A percentile compares a stretch with the other conserved stretches of the same genome.
phyloP scores from a whole-genome alignment of 1,139 yeast genomes.

The Keqinozyma sinolaborantium region DNA sequence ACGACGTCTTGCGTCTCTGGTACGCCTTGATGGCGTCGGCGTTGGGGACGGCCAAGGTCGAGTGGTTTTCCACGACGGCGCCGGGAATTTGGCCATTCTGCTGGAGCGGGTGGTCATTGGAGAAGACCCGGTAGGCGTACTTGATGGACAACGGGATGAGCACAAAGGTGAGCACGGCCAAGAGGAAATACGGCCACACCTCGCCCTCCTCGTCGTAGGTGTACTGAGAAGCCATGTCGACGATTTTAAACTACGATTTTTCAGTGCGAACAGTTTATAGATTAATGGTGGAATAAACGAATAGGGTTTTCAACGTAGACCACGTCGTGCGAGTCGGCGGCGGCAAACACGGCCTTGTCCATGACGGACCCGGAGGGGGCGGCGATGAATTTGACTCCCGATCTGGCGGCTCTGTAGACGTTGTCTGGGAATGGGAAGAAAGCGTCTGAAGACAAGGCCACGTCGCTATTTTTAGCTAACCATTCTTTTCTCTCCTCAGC shows the following conservation, averaged over 20 bases:
- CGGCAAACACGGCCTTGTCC: constrained; percentile 94
- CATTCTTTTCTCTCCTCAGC: constrained; percentile 83
- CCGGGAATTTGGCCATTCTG: constrained; percentile 27
- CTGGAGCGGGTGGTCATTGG: constrained; percentile 17
- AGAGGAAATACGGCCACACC: constrained; percentile 92
- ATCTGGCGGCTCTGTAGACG: constrained; percentile 93
- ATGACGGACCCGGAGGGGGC: constrained; percentile 98
- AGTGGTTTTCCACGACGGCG: constrained; percentile 25
- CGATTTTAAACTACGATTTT: too few relatives aligned
- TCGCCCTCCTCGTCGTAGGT: constrained; percentile 89
- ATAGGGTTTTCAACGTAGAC: constrained; percentile 95
- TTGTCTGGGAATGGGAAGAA: constrained; percentile 99
- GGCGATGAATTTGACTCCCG: constrained; percentile 93
- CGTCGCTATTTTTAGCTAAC: constrained; percentile 74
- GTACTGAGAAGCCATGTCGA: constrained; percentile 39
- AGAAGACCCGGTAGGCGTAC: constrained; percentile 29
- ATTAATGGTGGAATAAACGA: constrained; percentile 92
- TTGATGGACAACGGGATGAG: constrained; percentile 67
- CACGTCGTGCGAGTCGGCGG: constrained; percentile 85
- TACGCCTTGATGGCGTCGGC: constrained; percentile 43
- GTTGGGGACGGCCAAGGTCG: constrained; percentile 25
- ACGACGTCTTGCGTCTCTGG: constrained; percentile 33
- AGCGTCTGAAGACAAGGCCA: constrained; percentile 93
- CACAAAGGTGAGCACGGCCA: constrained; percentile 62
- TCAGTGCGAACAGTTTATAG: too few relatives aligned